A percentile compares a stretch with the other conserved stretches of the same genome.
Evolutionary conservation across 2,329 filamentous ascomycete species (phyloP).

Genomic region (Grosmannia serpens): DNA sequence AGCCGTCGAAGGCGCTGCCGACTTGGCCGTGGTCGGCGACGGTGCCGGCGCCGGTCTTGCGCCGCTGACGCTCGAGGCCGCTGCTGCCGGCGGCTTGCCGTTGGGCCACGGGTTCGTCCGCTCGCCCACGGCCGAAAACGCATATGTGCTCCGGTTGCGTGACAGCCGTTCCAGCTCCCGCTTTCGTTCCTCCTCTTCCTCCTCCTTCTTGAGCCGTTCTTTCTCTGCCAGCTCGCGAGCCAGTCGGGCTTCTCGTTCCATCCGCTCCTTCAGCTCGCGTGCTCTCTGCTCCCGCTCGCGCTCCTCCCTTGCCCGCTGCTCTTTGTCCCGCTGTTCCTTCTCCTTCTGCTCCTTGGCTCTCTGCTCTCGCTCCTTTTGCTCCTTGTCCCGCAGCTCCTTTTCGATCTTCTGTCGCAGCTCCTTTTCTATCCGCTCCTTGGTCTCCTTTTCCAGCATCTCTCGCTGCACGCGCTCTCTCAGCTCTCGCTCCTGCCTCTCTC

Average conservation of each 20-base stretch:
- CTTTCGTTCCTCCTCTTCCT: slow-evolving; percentile 17
- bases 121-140: slow-evolving; percentile 55
- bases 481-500: slow-evolving; percentile 22
- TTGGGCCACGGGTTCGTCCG: slow-evolving; percentile 60
- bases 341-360: slow-evolving; percentile 16
- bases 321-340: slow-evolving; percentile 21
- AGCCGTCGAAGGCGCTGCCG: neutral
- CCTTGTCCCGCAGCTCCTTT: slow-evolving; percentile 19
- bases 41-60: slow-evolving; percentile 11
- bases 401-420: slow-evolving; percentile 23
- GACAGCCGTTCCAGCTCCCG: slow-evolving; percentile 16
- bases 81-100: slow-evolving; percentile 33
- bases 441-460: slow-evolving; percentile 35
- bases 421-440: slow-evolving; percentile 22
- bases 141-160: slow-evolving; percentile 43
- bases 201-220: slow-evolving; percentile 18
- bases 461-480: slow-evolving; percentile 20
- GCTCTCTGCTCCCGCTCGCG: slow-evolving; percentile 15
- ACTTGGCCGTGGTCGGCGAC: neutral
- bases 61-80: neutral
- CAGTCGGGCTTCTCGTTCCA: slow-evolving; percentile 19
- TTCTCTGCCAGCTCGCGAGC: slow-evolving; percentile 23
- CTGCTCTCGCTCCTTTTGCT: neutral
- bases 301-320: slow-evolving; percentile 18
- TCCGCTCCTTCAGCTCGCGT: slow-evolving; percentile 29